A percentile compares a stretch with the other conserved stretches of the same genome.
phyloP scores from a whole-genome alignment of 2,329 filamentous ascomycete genomes.

The Chaetomiaceae sp. region DNA sequence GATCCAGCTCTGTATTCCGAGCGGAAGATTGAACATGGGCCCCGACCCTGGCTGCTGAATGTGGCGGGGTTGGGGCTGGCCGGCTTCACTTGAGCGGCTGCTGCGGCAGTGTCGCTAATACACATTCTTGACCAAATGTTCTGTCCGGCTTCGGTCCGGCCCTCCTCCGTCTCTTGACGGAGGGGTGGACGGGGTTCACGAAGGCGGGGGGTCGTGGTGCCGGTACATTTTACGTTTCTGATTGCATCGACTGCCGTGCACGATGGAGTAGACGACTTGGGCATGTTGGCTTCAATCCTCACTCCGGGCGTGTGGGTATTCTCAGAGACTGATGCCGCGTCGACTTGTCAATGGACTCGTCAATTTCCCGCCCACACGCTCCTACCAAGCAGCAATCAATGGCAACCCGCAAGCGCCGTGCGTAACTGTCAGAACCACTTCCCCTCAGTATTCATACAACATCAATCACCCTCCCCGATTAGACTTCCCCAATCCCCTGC shows the following conservation, averaged over 20 bases:
- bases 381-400: neutral
- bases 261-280: no score
- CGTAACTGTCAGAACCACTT: no score
- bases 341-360: neutral
- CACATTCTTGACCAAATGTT: constrained; percentile 38
- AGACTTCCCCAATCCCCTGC: neutral
- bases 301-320: no score
- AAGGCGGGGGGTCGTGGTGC: constrained; percentile 22
- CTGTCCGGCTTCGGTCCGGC: constrained; percentile 33
- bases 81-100: constrained; percentile 10
- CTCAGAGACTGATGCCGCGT: neutral
- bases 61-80: neutral
- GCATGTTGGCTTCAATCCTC: no score
- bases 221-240: constrained; percentile 22
- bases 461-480: no score
- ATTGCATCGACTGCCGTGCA: no score
- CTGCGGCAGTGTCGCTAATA: constrained; percentile 2
- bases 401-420: no score
- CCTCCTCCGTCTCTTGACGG: no score
- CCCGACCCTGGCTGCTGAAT: neutral
- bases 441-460: no score
- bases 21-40: constrained; percentile 52
- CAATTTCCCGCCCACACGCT: neutral
- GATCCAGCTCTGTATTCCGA: constrained; percentile 67
- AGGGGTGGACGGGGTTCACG: no score